Percentiles rank a stretch among this genome's conserved stretches.
phyloP scores from a whole-genome alignment of 2,329 filamentous ascomycete species.

The Rutstroemia sp. region DNA sequence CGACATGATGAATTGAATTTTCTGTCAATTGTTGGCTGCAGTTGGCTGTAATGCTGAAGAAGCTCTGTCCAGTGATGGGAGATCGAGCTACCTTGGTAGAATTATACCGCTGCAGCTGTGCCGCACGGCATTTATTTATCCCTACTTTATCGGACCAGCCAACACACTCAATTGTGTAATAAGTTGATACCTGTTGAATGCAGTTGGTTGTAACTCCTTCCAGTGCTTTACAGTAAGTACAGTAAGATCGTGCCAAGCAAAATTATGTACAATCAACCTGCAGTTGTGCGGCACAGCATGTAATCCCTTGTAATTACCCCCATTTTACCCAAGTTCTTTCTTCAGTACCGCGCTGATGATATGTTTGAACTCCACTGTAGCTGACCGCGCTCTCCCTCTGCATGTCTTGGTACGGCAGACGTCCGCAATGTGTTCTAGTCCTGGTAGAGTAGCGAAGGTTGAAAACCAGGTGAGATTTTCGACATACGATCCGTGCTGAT shows the following conservation, averaged over 20 bases:
- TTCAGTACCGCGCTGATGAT: constrained; percentile 49
- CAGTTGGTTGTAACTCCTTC: too few relatives aligned
- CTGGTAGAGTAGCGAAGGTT: background rate
- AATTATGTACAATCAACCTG: too few relatives aligned
- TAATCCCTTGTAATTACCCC: too few relatives aligned
- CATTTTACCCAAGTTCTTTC: constrained; percentile 34
- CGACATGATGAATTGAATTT: background rate
- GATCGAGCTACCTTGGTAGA: too few relatives aligned
- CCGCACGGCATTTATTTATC: too few relatives aligned
- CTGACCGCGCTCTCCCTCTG: constrained; percentile 39
- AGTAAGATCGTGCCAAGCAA: background rate
- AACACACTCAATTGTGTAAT: too few relatives aligned
- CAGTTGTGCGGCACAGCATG: too few relatives aligned
- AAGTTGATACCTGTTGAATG: too few relatives aligned
- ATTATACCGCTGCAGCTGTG: too few relatives aligned
- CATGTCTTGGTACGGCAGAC: background rate
- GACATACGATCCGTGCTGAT: background rate
- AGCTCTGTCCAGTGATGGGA: background rate
- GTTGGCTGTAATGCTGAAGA: background rate
- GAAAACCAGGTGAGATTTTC: background rate
- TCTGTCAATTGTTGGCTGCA: background rate
- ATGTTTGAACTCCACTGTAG: constrained; percentile 41
- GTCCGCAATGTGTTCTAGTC: background rate
- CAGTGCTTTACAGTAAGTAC: background rate
- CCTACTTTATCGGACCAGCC: too few relatives aligned